Conservation (phyloP, 345 rosid genomes). For the Ceriops tagal region DNA sequence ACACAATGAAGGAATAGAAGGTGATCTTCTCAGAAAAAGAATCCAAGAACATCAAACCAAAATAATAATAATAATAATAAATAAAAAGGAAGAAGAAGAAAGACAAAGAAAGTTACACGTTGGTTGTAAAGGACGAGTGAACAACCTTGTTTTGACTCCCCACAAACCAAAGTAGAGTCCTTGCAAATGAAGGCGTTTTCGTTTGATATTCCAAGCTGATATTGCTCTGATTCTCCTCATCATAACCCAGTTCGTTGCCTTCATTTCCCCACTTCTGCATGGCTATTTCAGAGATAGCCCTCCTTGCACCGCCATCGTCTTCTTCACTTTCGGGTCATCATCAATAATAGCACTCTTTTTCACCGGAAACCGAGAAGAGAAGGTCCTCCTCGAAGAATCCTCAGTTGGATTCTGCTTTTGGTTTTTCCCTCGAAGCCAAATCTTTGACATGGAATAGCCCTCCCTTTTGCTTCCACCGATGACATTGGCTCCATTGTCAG, state of each 20-base stretch:
- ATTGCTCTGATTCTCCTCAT: conserved; percentile 47
- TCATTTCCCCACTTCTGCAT: conserved; percentile 40
- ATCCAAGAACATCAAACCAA: not conserved
- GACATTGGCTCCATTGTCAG: conserved; percentile 20
- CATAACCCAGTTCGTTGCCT: conserved; percentile 32
- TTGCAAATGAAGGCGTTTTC: conserved; percentile 89
- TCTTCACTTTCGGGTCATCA: conserved; percentile 28
- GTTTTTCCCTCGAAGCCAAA: conserved; percentile 74
- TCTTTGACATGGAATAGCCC: conserved; percentile 82
- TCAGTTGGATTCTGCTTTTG: conserved; percentile 41
- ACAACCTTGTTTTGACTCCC: conserved; percentile 94
- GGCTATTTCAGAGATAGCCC: conserved; percentile 38
- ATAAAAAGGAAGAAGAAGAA: not conserved
- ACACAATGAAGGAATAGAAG: conserved; percentile 12
- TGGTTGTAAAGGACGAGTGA: conserved; percentile 60
- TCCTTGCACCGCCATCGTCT: conserved; percentile 17
- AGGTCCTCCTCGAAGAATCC: conserved; percentile 55
- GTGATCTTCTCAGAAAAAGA: conserved; percentile 8
- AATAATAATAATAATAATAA: not conserved
- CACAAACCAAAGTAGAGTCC: conserved; percentile 84
- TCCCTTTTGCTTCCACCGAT: conserved; percentile 43
- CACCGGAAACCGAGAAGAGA: conserved; percentile 54
- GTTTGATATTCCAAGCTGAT: conserved; percentile 37
- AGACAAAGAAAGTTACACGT: conserved; percentile 32
- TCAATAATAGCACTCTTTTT: conserved; percentile 18